Evolutionary conservation across 371 early-diverging fungal species (phyloP), one percentile per base, ranked within the genome.

Genomic region (Entomophthora muscae): DNA sequence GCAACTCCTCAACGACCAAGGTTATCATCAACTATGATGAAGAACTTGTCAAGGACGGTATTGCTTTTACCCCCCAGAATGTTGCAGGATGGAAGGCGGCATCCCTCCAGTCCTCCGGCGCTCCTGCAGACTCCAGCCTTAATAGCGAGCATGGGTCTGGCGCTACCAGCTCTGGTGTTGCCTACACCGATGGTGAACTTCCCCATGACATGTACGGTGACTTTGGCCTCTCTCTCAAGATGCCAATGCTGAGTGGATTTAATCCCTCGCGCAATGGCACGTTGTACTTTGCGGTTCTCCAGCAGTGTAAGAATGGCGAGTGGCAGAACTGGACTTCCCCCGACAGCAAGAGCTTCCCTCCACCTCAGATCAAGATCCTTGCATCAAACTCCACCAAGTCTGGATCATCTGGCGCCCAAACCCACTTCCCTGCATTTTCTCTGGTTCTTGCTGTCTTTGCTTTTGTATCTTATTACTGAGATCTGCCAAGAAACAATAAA

Each of bases 131-230:
- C 42, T 31, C 22, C 21, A 51, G 27, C 31, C 23, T 29, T 23
- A 42, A 31, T 22, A 42, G 42, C 42, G 61, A 42, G 23, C 21
- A n/a, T 32, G 42, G 22, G 24, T 31, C 17, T n/a, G 30, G 42
- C 68, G 67, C 69, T 54, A 32, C 68, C 23, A 33, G 67, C 30
- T 66, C 62, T 61, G 65, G 65, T 0, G 63, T 75, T 54, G 67
- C 70, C 5, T 75, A 70, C 68, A 26, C 56, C 22, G 59, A 32
- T 59, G 66, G 62, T 27, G 57, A 32, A 7, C 10, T 75, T 10
- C 66, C 67, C 52, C 65, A 68, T 66, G 42, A 21, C n/a, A 42
- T 62, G 7, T 75, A 63, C 65, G 23, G 42, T 23, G 75, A 75
- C 64, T 75, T 75, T 56, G 65, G 64, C 17, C 2, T 75, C 30